phyloP scores from a whole-genome alignment of 2,329 filamentous ascomycete species.

The Corinectria fuckeliana region DNA sequence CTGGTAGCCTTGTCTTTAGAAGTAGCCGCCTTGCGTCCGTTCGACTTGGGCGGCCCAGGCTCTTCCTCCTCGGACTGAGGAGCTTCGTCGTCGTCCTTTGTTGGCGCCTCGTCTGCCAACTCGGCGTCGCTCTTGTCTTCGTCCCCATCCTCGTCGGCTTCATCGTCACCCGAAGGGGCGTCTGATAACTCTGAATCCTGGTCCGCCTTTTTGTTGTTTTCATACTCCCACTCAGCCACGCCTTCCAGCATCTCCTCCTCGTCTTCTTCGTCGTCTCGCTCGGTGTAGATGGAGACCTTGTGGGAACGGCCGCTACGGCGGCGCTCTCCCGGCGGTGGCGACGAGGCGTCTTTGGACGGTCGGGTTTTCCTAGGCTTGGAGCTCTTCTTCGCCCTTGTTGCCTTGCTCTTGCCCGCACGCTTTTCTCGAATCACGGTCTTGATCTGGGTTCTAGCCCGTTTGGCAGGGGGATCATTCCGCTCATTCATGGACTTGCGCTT shows the following conservation, averaged over 20 bases:
- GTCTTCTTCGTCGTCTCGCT: slow-evolving; percentile 64
- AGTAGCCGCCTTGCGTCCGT: slow-evolving; percentile 30
- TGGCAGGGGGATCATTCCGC: slow-evolving; percentile 51
- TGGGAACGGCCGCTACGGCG: slow-evolving; percentile 62
- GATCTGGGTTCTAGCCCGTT: slow-evolving; percentile 46
- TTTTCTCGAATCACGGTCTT: slow-evolving; percentile 48
- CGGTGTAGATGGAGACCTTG: slow-evolving; percentile 57
- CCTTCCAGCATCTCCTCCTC: slow-evolving; percentile 68
- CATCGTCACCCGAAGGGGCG: slow-evolving; percentile 24
- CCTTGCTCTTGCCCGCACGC: slow-evolving; percentile 45
- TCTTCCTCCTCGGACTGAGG: slow-evolving; percentile 28
- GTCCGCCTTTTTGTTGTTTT: slow-evolving; percentile 28
- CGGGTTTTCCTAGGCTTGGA: slow-evolving; percentile 41
- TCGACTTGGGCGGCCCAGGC: slow-evolving; percentile 32
- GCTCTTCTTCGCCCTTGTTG: slow-evolving; percentile 45
- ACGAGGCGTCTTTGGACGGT: slow-evolving; percentile 36
- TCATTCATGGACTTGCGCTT: slow-evolving; percentile 65
- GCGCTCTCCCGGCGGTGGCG: slow-evolving; percentile 52
- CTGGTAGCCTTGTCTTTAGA: slow-evolving; percentile 34
- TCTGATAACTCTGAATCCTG: slow-evolving; percentile 33
- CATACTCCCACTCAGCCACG: slow-evolving; percentile 65
- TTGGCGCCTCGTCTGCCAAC: slow-evolving; percentile 12
- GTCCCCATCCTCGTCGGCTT: slow-evolving; percentile 11
- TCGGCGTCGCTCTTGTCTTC: slow-evolving; percentile 13
- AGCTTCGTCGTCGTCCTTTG: slow-evolving; percentile 23